Base-by-base conservation (phyloP, 768 basidiomycete genomes). In the Hericium coralloides region DNA sequence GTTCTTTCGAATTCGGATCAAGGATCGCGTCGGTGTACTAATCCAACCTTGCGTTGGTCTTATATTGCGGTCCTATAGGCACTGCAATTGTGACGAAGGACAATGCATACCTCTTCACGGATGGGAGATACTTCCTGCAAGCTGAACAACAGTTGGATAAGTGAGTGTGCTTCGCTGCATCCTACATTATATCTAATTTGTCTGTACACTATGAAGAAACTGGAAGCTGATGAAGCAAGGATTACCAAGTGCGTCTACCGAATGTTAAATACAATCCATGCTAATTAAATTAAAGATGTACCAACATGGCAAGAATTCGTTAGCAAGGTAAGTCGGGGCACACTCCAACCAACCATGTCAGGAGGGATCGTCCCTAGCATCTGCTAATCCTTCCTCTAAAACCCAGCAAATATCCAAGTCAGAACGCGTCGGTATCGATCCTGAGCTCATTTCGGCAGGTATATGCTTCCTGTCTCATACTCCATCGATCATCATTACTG, bases 141-240 rank as follows among this genome's bases (percentile, higher is more conserved):
- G 97, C 97, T 0, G 82, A 79, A 59, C 81, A 93, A 60, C 92
- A 99, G 70, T 74, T 99, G 61, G 92, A 95, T 69, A 59, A 78
- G 92, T 90, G 62, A 68, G 83, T 22, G 7, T 25, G 25, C n/a
- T 4, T 14, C 49, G 20, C 31, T 48, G 20, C 6, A 56, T 41
- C 14, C 18, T 38, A 17, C 58, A 36, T n/a, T 25, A 39, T 45
- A 23, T 22, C 23, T 43, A 18, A 53, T 14, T 26, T 22, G 43
- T 47, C 39, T 31, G 17, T n/a, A 2, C 36, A 12, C 51, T 12
- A 43, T 12, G n/a, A 63, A 89, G 86, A 50, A 93, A 94, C 59
- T 99, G 95, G 95, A 87, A 78, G 0, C 71, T 98, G 67, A 94
- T 95, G 90, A 94, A 92, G 67, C 85, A 90, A 63, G 97, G 95